These are phyloP conservation scores for Laetiporus sulphureus DNA, from an alignment of 1,284 basidiomycete species.

Conservation along the genomic window DNA sequence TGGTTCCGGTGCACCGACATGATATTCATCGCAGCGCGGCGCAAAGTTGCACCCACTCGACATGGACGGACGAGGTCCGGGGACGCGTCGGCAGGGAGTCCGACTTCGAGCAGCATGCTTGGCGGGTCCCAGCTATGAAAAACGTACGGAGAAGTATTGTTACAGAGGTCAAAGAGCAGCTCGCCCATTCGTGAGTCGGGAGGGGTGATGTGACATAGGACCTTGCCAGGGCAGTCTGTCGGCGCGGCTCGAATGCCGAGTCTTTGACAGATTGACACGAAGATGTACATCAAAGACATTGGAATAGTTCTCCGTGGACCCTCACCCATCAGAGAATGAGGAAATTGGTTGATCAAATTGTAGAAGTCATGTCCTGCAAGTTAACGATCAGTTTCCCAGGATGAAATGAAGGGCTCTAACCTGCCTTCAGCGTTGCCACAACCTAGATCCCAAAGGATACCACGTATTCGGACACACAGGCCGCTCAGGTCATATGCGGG, in stretches of 20 bases:
- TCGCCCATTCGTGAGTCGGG: constrained; percentile 7
- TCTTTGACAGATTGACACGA: constrained; percentile 44
- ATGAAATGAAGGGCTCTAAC: neutral
- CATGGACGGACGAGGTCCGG: constrained; percentile 7
- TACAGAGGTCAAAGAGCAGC: constrained; percentile 23
- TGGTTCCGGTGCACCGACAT: constrained; percentile 8
- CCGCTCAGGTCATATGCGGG: constrained; percentile 15
- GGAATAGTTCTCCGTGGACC: constrained; percentile 43
- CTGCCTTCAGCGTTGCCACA: constrained; percentile 18
- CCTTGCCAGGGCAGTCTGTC: constrained; percentile 47
- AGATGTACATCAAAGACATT: constrained; percentile 54
- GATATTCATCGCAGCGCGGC: constrained; percentile 14
- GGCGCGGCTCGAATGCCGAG: constrained; percentile 47
- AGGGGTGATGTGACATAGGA: constrained; percentile 26
- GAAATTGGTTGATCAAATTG: constrained; percentile 46
- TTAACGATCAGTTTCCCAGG: neutral
- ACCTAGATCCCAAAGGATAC: constrained; percentile 15
- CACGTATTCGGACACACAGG: constrained; percentile 14
- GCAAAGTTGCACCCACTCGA: constrained; percentile 7
- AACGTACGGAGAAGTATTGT: constrained; percentile 14
- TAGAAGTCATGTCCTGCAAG: constrained; percentile 26
- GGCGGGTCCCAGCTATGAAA: constrained; percentile 19
- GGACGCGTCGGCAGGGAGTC: constrained; percentile 16
- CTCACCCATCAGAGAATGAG: constrained; percentile 48
- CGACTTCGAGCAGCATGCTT: constrained; percentile 24